Percentiles rank a stretch among this genome's conserved stretches.
phyloP scores from a whole-genome alignment of 2,329 filamentous ascomycete species.

The Aspergillus spinulosporus region DNA sequence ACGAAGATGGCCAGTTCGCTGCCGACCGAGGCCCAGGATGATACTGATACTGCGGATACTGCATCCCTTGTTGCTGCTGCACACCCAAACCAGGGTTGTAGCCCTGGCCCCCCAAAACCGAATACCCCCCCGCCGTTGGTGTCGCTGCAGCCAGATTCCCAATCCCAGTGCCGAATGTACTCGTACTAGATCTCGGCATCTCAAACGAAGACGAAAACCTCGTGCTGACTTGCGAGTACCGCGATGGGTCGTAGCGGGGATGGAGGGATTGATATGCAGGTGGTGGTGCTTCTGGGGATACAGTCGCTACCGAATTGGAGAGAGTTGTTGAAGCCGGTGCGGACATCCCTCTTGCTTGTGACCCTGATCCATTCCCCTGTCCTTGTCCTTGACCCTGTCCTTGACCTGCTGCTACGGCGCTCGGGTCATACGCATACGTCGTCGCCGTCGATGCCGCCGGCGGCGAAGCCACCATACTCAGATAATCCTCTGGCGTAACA shows the following conservation, averaged over 20 bases:
- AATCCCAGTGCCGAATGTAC: neutral
- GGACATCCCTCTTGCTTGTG: constrained; percentile 9
- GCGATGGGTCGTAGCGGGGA: constrained; percentile 39
- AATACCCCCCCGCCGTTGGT: neutral
- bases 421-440: neutral
- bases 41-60: neutral
- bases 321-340: constrained; percentile 16
- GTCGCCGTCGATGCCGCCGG: neutral
- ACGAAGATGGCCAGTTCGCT: neutral
- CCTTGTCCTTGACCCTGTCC: neutral
- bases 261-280: constrained; percentile 30
- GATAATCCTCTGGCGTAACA: constrained; percentile 11
- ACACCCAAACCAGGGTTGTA: neutral
- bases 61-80: neutral
- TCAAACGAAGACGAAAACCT: constrained; percentile 6
- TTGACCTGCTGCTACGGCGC: constrained; percentile 3
- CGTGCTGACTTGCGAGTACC: constrained; percentile 22
- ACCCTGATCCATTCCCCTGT: neutral
- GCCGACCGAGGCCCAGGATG: neutral
- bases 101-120: neutral
- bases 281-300: constrained; percentile 22
- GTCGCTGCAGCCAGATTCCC: neutral
- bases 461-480: constrained; percentile 10
- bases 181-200: neutral
- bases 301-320: neutral